Evolutionary conservation across 768 basidiomycete genomes (phyloP).

Genomic region (Pleurotus tuber-regium): DNA sequence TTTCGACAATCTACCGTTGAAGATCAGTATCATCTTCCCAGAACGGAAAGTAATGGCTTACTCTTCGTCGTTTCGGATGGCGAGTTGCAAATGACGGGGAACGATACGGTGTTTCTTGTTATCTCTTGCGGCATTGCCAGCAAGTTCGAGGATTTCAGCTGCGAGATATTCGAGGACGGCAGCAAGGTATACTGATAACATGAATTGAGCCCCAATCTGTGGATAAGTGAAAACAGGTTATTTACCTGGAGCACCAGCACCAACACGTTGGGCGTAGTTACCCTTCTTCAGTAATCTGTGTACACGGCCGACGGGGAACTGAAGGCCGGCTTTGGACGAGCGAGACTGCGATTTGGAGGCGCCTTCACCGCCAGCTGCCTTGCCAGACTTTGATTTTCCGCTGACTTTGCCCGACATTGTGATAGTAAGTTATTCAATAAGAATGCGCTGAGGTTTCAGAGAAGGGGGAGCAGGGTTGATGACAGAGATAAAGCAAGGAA

Average conservation of each 20-base stretch:
- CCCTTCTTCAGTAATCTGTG: conserved; percentile 74
- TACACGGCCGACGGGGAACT: conserved; percentile 81
- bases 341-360: conserved; percentile 50
- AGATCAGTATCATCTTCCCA: background rate
- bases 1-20: conserved; percentile 53
- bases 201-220: no score
- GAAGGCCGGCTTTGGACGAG: conserved; percentile 56
- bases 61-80: conserved; percentile 81
- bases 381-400: conserved; percentile 51
- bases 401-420: conserved; percentile 37
- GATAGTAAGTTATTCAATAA: conserved; percentile 13
- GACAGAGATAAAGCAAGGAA: conserved; percentile 12
- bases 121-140: conserved; percentile 69
- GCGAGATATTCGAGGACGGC: conserved; percentile 81
- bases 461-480: conserved; percentile 16
- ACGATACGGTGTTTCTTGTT: conserved; percentile 84
- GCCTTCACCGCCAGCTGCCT: conserved; percentile 37
- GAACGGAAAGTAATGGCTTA: conserved; percentile 20
- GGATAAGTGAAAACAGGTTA: no score
- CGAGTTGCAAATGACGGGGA: conserved; percentile 78
- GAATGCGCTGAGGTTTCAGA: conserved; percentile 17
- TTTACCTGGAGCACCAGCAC: conserved; percentile 69
- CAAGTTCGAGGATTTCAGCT: conserved; percentile 80
- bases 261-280: conserved; percentile 73
- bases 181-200: conserved; percentile 69